These are phyloP conservation scores for Coniochaeta hoffmannii DNA, from an alignment of 2,329 filamentous ascomycete genomes.

Conservation along the genomic window DNA sequence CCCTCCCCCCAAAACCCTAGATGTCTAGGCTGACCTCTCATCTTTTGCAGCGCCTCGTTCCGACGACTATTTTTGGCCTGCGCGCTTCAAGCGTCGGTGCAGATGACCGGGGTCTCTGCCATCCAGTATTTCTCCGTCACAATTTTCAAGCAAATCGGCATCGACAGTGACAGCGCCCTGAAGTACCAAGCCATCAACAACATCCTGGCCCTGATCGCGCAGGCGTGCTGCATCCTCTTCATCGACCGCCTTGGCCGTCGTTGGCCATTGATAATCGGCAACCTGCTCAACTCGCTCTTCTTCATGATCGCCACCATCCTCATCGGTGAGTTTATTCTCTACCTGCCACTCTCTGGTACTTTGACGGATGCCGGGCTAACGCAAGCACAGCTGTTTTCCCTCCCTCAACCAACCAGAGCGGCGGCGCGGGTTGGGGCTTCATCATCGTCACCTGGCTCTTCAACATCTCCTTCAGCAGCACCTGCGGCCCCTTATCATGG, in stretches of 20 bases:
- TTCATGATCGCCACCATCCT: constrained; percentile 61
- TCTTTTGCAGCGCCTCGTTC: constrained; percentile 45
- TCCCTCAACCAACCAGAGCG: constrained; percentile 42
- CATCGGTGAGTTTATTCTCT: constrained; percentile 21
- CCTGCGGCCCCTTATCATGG: constrained; percentile 56
- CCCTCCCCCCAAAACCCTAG: neutral
- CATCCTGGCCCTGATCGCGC: constrained; percentile 61
- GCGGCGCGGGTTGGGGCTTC: constrained; percentile 41
- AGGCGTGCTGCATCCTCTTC: constrained; percentile 59
- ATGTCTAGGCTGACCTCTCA: constrained; percentile 11
- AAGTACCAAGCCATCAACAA: constrained; percentile 72
- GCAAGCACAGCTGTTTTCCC: constrained; percentile 45
- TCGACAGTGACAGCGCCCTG: constrained; percentile 55
- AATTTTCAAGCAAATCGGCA: constrained; percentile 65
- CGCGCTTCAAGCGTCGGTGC: constrained; percentile 61
- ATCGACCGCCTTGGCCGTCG: constrained; percentile 66
- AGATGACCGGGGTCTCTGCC: constrained; percentile 69
- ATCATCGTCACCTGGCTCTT: constrained; percentile 73
- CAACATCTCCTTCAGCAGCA: constrained; percentile 68
- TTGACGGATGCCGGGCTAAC: too few species aligned
- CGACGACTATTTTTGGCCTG: constrained; percentile 64
- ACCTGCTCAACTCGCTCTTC: constrained; percentile 61
- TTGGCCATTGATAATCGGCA: constrained; percentile 65
- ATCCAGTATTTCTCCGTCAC: constrained; percentile 68
- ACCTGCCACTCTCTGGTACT: neutral